Base-by-base conservation (phyloP, 306 rosid genomes). In the Gleditsia sinensis region DNA sequence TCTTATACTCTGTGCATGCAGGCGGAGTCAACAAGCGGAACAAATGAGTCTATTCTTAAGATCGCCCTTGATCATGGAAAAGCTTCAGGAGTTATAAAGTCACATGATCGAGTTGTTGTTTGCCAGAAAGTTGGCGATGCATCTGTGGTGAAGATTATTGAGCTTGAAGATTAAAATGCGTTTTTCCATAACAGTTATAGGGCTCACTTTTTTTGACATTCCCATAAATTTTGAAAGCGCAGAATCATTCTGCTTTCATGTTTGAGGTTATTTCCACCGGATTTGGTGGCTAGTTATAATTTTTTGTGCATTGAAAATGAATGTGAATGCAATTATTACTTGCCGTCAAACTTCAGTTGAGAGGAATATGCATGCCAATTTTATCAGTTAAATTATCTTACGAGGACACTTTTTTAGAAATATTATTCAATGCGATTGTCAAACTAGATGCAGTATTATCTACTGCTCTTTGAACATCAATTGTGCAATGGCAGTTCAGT, bases 111-210 rank as follows among this genome's bases (percentile, higher is more conserved):
- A 17, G 96, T 95, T 19, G 98, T 95, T 34, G 86, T 95, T 71
- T 95, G 98, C 84, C 99, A 95, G 86, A 95, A 92, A 84, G 92
- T 92, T 45, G 99, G 99, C 9, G 99, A 95, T 82, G 79, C 96
- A 48, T 88, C 98, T 17, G 93, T 95, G 72, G 98, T 95, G 64
- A 95, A 95, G 97, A 95, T 95, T 48, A 90, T 95, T 24, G 99
- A 95, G 91, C 98, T 95, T 27, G 97, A 92, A 88, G 98, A 92
- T 79, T 95, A 17, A 78, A 69, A 59, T 14, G 75, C 62, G 68
- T 39, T 72, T 36, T 34, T 57, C 69, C 6, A 3, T 23, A 14
- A 54, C 39, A 59, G 67, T 60, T 72, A 64, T 37, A 36, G 72
- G 63, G 32, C 12, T 62, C 46, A 63, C 67, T 63, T 21, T 45